A percentile compares a stretch with the other conserved stretches of the same genome.
Evolutionary conservation across 139 green algal species (phyloP).

Genomic region (Zygnema circumcarinatum): DNA sequence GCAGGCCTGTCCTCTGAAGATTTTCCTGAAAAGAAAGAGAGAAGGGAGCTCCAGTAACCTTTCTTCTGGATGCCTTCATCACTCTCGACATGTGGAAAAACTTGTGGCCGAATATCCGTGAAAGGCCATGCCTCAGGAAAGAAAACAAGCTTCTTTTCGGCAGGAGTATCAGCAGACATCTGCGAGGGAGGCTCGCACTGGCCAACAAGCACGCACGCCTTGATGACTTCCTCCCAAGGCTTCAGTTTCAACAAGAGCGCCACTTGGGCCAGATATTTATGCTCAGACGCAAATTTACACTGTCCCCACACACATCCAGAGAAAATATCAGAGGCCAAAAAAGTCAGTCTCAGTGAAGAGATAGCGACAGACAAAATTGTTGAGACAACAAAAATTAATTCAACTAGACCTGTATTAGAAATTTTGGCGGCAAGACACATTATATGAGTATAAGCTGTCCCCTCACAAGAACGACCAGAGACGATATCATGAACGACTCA

Average conservation of each 20-base stretch:
- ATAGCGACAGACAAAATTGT: background rate
- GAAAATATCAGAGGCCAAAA: background rate
- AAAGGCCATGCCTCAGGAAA: background rate
- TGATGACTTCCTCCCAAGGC: constrained; percentile 21
- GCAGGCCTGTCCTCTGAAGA: background rate
- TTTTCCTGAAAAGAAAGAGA: background rate
- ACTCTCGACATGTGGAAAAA: background rate
- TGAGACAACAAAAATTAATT: no score
- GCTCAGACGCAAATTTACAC: constrained; percentile 31
- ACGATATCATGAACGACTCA: background rate
- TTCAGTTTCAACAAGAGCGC: constrained; percentile 30
- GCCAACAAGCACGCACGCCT: background rate
- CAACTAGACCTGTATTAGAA: no score
- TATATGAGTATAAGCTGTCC: no score
- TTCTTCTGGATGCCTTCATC: background rate
- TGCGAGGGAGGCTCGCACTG: background rate
- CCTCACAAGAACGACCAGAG: no score
- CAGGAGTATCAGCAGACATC: background rate
- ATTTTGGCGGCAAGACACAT: no score
- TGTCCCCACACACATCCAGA: background rate
- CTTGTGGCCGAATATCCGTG: background rate
- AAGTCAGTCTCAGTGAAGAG: background rate
- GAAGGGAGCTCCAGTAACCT: background rate
- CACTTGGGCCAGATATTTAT: constrained; percentile 18
- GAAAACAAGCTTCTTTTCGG: background rate